phyloP scores from a whole-genome alignment of 1,139 yeast genomes.

The Hyphopichia fennica region DNA sequence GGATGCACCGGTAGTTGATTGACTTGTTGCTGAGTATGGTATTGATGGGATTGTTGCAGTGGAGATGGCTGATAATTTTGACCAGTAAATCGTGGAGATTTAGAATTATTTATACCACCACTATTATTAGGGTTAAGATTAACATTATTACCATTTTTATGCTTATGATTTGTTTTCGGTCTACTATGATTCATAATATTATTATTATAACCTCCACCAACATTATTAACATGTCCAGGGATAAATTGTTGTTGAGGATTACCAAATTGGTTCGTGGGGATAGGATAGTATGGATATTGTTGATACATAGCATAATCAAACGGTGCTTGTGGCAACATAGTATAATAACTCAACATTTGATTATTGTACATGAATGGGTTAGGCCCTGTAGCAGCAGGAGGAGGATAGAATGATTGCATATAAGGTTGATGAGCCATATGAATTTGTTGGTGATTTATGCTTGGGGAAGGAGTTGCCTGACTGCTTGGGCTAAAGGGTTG shows the following conservation, averaged over 20 bases:
- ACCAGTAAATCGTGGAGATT: background rate
- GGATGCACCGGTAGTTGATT: conserved; percentile 1
- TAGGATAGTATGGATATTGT: conserved; percentile 3
- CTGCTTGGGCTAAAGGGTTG: conserved; percentile 39
- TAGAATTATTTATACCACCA: background rate
- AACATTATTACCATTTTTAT: background rate
- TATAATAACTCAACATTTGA: conserved; percentile 9
- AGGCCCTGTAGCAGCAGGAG: conserved; percentile 6
- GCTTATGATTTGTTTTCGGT: conserved; percentile 2
- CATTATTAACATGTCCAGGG: conserved; percentile 2
- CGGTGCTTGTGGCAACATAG: conserved; percentile 9
- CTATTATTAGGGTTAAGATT: background rate
- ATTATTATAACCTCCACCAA: background rate
- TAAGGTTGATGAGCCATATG: conserved; percentile 2
- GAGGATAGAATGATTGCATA: conserved; percentile 10
- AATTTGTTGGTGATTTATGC: conserved; percentile 3
- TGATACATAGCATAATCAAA: conserved; percentile 8
- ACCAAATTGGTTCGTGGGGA: conserved; percentile 1
- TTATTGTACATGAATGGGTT: conserved; percentile 4
- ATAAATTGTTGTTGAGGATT: conserved; percentile 2
- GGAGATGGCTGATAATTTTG: conserved; percentile 6
- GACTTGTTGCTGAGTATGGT: background rate
- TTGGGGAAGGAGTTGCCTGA: conserved; percentile 12
- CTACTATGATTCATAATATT: conserved; percentile 1
- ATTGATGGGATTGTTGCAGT: conserved; percentile 7